A percentile compares a stretch with the other conserved stretches of the same genome.
Conservation (phyloP, 1,139 yeast genomes). For the Hyphopichia khmerensis region DNA sequence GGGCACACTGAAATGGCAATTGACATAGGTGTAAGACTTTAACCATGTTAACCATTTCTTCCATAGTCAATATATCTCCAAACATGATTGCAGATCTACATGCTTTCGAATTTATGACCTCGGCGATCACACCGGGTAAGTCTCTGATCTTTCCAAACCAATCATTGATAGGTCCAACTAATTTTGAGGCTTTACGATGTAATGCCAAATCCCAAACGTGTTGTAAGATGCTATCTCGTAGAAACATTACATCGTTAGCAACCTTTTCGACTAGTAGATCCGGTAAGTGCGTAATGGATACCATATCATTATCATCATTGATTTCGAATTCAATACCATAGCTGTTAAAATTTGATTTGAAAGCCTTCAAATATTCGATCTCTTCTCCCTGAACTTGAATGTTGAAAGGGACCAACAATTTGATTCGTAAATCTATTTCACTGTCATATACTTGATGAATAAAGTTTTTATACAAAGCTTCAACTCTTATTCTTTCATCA, state of each 20-base stretch:
- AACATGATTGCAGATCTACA: conserved; percentile 75
- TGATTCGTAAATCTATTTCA: conserved; percentile 11
- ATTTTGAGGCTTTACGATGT: background rate
- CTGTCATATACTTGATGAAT: conserved; percentile 16
- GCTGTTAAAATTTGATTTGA: background rate
- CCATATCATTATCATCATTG: background rate
- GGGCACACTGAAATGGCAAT: conserved; percentile 81
- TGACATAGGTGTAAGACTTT: conserved; percentile 44
- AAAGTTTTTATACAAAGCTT: conserved; percentile 36
- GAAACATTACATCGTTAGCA: background rate
- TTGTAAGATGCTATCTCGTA: background rate
- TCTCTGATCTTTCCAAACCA: conserved; percentile 18
- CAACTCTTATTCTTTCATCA: conserved; percentile 67
- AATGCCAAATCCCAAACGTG: background rate
- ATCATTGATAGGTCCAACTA: background rate
- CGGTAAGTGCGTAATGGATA: conserved; percentile 41
- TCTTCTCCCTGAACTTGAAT: background rate
- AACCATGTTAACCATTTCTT: conserved; percentile 48
- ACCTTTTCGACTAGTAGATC: conserved; percentile 27
- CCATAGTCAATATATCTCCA: conserved; percentile 50
- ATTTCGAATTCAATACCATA: conserved; percentile 35
- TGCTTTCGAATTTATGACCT: conserved; percentile 59
- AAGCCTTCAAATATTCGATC: background rate
- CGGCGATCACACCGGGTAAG: conserved; percentile 51
- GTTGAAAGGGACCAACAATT: conserved; percentile 5